These are phyloP conservation scores for Pulveroboletus sp. DNA, from an alignment of 768 basidiomycete species.

Conservation along the genomic window DNA sequence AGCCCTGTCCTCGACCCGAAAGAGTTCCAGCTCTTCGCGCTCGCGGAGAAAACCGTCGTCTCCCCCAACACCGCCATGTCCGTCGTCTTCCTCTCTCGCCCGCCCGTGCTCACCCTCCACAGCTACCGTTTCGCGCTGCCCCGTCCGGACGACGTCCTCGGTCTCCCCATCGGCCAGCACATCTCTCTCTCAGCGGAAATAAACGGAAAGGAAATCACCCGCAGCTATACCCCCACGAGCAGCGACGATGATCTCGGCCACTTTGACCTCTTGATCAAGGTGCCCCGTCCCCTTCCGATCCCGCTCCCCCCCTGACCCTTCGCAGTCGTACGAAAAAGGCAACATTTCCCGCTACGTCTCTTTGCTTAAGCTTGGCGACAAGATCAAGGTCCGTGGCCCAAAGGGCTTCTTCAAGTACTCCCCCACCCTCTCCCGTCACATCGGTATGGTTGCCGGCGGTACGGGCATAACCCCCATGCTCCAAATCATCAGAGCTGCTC, in stretches of 20 bases:
- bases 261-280: constrained; percentile 98
- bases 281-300: constrained; percentile 26
- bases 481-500: constrained; percentile 91
- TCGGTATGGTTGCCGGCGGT: constrained; percentile 98
- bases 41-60: constrained; percentile 74
- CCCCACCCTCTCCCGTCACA: constrained; percentile 63
- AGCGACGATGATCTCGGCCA: constrained; percentile 89
- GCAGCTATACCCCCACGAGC: constrained; percentile 95
- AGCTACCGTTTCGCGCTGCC: constrained; percentile 94
- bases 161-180: constrained; percentile 96
- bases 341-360: constrained; percentile 90
- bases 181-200: constrained; percentile 89
- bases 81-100: constrained; percentile 22
- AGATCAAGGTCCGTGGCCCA: constrained; percentile 88
- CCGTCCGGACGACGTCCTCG: constrained; percentile 68
- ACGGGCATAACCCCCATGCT: constrained; percentile 99
- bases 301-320: background rate
- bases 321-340: constrained; percentile 90
- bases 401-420: constrained; percentile 91
- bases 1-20: constrained; percentile 72
- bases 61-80: constrained; percentile 97
- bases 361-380: constrained; percentile 82
- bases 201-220: constrained; percentile 82
- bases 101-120: background rate
- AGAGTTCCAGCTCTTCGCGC: constrained; percentile 78